phyloP scores from a whole-genome alignment of 225 moss, liverwort and hornwort genomes.

The Sphagnum tenellum region DNA sequence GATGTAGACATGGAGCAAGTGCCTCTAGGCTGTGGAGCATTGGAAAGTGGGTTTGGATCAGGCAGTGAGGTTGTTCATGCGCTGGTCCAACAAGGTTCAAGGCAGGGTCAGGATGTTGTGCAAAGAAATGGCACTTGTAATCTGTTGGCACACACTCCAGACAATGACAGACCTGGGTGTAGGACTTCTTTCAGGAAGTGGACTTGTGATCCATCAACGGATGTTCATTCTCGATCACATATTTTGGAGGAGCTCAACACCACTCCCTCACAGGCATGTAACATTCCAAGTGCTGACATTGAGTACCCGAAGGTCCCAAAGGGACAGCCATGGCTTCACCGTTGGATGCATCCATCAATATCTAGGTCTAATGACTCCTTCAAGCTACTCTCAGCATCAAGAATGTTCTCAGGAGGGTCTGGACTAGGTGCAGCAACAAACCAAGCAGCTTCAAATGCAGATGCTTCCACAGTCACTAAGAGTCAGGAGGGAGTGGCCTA shows the following conservation, averaged over 20 bases:
- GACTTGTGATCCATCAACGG: conserved; percentile 15
- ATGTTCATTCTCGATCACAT: neutral
- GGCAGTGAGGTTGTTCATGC: neutral
- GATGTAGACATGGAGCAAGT: conserved; percentile 9
- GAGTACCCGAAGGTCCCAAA: conserved; percentile 4
- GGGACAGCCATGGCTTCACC: conserved; percentile 34
- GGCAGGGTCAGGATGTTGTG: conserved; percentile 2
- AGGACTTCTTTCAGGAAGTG: conserved; percentile 22
- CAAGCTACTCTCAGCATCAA: neutral
- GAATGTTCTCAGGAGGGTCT: neutral
- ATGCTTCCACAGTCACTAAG: conserved; percentile 12
- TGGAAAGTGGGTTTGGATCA: conserved; percentile 1
- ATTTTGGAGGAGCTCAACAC: conserved; percentile 6
- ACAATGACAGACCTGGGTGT: conserved; percentile 11
- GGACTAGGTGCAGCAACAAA: too few relatives aligned
- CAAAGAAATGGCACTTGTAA: conserved; percentile 7
- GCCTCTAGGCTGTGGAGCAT: neutral
- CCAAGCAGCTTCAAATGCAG: neutral
- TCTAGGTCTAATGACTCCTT: conserved; percentile 3
- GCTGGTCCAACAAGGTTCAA: conserved; percentile 1
- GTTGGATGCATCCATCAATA: conserved; percentile 37
- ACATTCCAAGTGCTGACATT: neutral
- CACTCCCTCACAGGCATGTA: conserved; percentile 4
- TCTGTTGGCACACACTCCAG: conserved; percentile 10
- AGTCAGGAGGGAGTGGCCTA: conserved; percentile 12